These are phyloP conservation scores for Parathielavia appendiculata DNA, from an alignment of 495 filamentous ascomycete species.

Conservation along the genomic window DNA sequence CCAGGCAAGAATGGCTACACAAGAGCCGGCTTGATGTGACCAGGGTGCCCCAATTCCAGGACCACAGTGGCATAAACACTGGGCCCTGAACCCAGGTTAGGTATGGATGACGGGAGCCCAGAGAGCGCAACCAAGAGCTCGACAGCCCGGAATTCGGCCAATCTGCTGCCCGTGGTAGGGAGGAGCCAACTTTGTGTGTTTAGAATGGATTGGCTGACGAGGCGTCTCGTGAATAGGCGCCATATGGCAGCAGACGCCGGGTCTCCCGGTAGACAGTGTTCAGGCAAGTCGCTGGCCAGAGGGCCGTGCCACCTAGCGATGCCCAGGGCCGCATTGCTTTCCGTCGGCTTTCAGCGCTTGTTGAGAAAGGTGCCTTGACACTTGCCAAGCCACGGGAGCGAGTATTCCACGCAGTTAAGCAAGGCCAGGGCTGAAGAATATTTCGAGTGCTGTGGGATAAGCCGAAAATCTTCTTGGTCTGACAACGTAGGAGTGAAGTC, in stretches of 20 bases:
- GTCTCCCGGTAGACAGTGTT: too few species aligned
- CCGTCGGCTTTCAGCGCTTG: neutral
- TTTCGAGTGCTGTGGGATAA: neutral
- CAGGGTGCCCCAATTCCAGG: too few species aligned
- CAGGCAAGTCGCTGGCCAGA: neutral
- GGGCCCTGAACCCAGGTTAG: too few species aligned
- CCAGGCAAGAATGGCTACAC: neutral
- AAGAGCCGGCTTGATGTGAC: neutral
- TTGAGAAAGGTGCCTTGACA: neutral
- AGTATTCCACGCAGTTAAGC: neutral
- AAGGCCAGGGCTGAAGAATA: slow-evolving; percentile 2
- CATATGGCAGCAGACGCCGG: too few species aligned
- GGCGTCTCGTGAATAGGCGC: too few species aligned
- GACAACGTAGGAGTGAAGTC: neutral
- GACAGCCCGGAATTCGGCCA: too few species aligned
- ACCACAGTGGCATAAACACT: too few species aligned
- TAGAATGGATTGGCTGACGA: too few species aligned
- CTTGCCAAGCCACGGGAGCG: slow-evolving; percentile 6
- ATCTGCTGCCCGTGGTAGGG: too few species aligned
- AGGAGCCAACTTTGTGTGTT: too few species aligned
- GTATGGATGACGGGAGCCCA: too few species aligned
- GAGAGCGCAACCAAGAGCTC: too few species aligned
- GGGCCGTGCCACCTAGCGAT: neutral
- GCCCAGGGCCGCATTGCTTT: neutral
- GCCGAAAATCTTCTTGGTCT: neutral